phyloP scores from a whole-genome alignment of 306 rosid species.

The Glycine latifolia region DNA sequence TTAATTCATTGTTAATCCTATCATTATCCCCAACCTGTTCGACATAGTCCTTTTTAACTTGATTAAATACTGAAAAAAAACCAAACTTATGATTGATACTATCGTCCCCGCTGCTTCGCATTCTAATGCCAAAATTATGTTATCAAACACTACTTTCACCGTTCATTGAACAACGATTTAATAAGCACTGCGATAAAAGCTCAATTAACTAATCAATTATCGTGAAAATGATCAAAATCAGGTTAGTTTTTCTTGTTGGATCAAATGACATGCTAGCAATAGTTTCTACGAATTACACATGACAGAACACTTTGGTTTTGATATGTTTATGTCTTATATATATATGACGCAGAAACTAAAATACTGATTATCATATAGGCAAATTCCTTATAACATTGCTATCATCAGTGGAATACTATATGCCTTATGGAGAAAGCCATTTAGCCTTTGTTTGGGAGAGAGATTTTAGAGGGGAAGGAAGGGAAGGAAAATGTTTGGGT shows the following conservation, averaged over 20 bases:
- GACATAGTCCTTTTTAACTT: slow-evolving; percentile 4
- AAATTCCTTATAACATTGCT: not conserved
- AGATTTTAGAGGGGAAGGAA: no score
- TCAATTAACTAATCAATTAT: not conserved
- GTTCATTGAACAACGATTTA: not conserved
- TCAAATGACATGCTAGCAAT: slow-evolving; percentile 13
- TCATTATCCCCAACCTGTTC: slow-evolving; percentile 7
- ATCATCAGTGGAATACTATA: not conserved
- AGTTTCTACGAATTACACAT: not conserved
- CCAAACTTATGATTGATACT: not conserved
- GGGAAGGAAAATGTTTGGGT: no score
- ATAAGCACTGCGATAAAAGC: slow-evolving; percentile 1
- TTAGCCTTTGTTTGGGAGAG: no score
- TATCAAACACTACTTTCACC: not conserved
- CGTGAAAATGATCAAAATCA: no score
- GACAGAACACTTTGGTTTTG: not conserved
- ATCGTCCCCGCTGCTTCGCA: not conserved
- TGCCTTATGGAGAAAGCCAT: slow-evolving; percentile 13
- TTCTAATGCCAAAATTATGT: not conserved
- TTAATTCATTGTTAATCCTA: not conserved
- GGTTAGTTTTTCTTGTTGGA: slow-evolving; percentile 6
- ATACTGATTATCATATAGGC: not conserved
- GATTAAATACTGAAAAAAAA: not conserved
- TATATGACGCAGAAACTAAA: not conserved
- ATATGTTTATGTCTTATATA: not conserved